Conservation (phyloP, 306 rosid species). For the Cajanus cajan region DNA sequence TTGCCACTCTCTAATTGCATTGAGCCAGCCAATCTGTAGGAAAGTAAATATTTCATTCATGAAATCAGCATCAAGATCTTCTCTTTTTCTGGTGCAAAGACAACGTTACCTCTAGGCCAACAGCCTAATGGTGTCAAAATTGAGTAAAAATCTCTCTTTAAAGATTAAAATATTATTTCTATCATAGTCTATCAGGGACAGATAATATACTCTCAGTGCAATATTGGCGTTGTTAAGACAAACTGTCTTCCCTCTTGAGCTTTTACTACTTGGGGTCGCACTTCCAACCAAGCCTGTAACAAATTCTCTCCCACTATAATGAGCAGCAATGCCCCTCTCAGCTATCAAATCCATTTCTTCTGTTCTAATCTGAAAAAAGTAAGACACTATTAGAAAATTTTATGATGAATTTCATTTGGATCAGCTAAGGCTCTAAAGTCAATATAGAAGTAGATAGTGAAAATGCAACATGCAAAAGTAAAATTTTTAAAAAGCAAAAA, state of each 20-base stretch:
- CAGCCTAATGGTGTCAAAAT: conserved; percentile 17
- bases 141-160: conserved; percentile 25
- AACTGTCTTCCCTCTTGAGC: conserved; percentile 78
- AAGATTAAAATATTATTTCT: conserved; percentile 21
- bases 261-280: conserved; percentile 62
- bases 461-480: conserved; percentile 20
- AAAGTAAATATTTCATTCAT: conserved; percentile 38
- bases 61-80: conserved; percentile 37
- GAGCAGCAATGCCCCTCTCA: conserved; percentile 98
- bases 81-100: background rate
- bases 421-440: background rate
- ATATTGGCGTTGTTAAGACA: conserved; percentile 92
- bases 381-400: conserved; percentile 18
- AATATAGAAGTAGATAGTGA: conserved; percentile 4
- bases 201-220: conserved; percentile 86
- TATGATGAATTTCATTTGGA: conserved; percentile 17
- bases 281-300: conserved; percentile 69
- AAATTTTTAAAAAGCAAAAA: background rate
- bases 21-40: conserved; percentile 97
- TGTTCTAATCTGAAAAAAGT: conserved; percentile 78
- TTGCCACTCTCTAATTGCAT: conserved; percentile 99
- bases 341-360: conserved; percentile 98
- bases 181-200: conserved; percentile 24
- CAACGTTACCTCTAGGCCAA: background rate
- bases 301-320: conserved; percentile 83